Percentiles rank a stretch among this genome's conserved stretches.
phyloP scores from a whole-genome alignment of 352 stramenopile genomes.

The Phytophthora melonis region DNA sequence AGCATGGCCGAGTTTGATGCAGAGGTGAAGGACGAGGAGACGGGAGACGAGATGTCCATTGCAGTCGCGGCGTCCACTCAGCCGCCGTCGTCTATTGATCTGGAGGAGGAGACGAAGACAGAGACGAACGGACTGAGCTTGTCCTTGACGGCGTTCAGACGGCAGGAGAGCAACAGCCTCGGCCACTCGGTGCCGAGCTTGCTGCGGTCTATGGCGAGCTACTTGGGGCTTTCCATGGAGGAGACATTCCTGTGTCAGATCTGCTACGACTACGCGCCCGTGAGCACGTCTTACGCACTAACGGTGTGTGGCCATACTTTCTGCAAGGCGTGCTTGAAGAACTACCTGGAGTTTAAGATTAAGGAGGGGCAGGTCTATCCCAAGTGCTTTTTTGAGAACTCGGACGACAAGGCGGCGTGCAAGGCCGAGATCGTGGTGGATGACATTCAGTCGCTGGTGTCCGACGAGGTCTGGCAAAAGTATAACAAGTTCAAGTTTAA shows the following conservation, averaged over 20 bases:
- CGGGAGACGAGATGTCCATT: slow-evolving; percentile 18
- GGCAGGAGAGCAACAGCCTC: slow-evolving; percentile 41
- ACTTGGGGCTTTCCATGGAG: slow-evolving; percentile 69
- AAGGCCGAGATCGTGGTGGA: slow-evolving; percentile 45
- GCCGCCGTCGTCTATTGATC: slow-evolving; percentile 11
- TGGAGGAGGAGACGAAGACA: slow-evolving; percentile 20
- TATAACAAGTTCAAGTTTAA: slow-evolving; percentile 90
- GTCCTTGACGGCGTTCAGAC: slow-evolving; percentile 21
- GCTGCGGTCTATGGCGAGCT: slow-evolving; percentile 61
- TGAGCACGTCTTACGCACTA: slow-evolving; percentile 50
- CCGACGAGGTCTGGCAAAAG: slow-evolving; percentile 67
- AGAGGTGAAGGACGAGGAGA: slow-evolving; percentile 3
- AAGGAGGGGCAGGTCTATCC: slow-evolving; percentile 74
- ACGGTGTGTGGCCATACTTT: slow-evolving; percentile 65
- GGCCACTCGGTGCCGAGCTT: slow-evolving; percentile 52
- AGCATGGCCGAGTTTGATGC: slow-evolving; percentile 27
- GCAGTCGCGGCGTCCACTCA: slow-evolving; percentile 31
- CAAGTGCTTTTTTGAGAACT: slow-evolving; percentile 70
- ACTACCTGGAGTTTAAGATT: slow-evolving; percentile 81
- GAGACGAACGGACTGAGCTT: slow-evolving; percentile 1
- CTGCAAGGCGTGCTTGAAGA: slow-evolving; percentile 65
- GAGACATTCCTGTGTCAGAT: slow-evolving; percentile 84
- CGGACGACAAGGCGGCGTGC: slow-evolving; percentile 47
- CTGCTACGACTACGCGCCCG: slow-evolving; percentile 69
- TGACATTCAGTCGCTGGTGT: slow-evolving; percentile 64